These are phyloP conservation scores for Populus tremula DNA, from an alignment of 345 rosid genomes.

Conservation along the genomic window DNA sequence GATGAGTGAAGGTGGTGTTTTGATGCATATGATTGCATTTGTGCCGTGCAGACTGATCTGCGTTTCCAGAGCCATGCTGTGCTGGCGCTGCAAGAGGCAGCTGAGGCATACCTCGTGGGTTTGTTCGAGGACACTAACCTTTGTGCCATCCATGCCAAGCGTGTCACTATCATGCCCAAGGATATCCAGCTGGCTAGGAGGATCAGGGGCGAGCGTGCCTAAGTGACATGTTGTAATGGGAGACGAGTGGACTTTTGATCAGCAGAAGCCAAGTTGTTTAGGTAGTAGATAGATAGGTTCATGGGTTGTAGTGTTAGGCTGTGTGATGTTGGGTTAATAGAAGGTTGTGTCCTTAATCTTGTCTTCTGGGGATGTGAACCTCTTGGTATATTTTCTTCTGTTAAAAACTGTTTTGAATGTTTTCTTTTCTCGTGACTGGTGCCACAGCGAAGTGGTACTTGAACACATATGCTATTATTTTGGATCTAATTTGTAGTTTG, in stretches of 20 bases:
- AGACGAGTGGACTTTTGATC: not conserved
- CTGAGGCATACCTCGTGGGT: conserved; percentile 20
- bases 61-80: conserved; percentile 26
- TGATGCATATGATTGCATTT: too few relatives aligned
- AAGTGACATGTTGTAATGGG: not conserved
- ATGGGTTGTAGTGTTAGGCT: not conserved
- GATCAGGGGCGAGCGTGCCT: conserved; percentile 24
- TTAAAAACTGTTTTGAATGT: not conserved
- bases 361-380: not conserved
- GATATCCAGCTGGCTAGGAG: conserved; percentile 22
- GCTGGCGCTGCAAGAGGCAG: conserved; percentile 21
- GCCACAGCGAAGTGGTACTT: not conserved
- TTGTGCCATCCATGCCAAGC: conserved; percentile 23
- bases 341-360: not conserved
- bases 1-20: not conserved
- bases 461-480: not conserved
- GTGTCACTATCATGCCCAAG: conserved; percentile 23
- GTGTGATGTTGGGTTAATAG: not conserved
- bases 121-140: conserved; percentile 16
- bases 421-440: too few relatives aligned
- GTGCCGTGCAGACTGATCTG: conserved; percentile 15
- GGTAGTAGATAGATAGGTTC: not conserved
- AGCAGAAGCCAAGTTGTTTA: not conserved
- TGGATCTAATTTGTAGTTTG: not conserved
- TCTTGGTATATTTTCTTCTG: not conserved